Evolutionary conservation across 2,329 filamentous ascomycete species (phyloP).

Genomic region (Colletotrichum sp.): DNA sequence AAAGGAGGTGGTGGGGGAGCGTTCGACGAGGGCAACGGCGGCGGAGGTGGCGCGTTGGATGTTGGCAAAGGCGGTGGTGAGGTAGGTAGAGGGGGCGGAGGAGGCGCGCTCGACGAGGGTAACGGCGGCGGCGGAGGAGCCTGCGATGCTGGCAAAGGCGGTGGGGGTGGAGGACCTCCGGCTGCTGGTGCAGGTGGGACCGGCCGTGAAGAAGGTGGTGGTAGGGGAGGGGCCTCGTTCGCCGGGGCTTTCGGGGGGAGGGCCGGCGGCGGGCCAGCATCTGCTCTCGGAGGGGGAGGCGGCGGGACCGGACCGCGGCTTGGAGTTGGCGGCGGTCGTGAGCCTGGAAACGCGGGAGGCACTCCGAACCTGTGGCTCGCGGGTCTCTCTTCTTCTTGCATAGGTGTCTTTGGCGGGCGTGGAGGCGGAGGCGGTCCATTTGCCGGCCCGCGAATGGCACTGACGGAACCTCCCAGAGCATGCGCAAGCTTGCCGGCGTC

Average conservation of each 20-base stretch:
- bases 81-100: slow-evolving; percentile 38
- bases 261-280: slow-evolving; percentile 42
- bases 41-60: slow-evolving; percentile 32
- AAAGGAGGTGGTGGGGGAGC: slow-evolving; percentile 45
- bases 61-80: slow-evolving; percentile 21
- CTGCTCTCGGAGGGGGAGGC: slow-evolving; percentile 60
- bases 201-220: slow-evolving; percentile 56
- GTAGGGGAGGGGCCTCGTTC: slow-evolving; percentile 50
- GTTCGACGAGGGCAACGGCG: slow-evolving; percentile 36
- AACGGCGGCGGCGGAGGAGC: slow-evolving; percentile 36
- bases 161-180: slow-evolving; percentile 39
- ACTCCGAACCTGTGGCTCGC: slow-evolving; percentile 69
- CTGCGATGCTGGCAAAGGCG: slow-evolving; percentile 32
- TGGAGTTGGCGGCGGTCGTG: slow-evolving; percentile 76
- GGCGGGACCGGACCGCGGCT: slow-evolving; percentile 75
- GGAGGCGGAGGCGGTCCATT: slow-evolving; percentile 70
- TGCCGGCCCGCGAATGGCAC: slow-evolving; percentile 28
- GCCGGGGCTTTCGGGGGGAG: slow-evolving; percentile 54
- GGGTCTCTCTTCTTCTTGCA: slow-evolving; percentile 67
- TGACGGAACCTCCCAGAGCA: slow-evolving; percentile 43
- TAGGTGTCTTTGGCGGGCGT: slow-evolving; percentile 71
- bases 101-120: slow-evolving; percentile 31
- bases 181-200: slow-evolving; percentile 57
- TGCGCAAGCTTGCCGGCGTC: slow-evolving; percentile 89
- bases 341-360: slow-evolving; percentile 77